Conservation (phyloP, 257 asterid genomes). For the Nicotiana paniculata region DNA sequence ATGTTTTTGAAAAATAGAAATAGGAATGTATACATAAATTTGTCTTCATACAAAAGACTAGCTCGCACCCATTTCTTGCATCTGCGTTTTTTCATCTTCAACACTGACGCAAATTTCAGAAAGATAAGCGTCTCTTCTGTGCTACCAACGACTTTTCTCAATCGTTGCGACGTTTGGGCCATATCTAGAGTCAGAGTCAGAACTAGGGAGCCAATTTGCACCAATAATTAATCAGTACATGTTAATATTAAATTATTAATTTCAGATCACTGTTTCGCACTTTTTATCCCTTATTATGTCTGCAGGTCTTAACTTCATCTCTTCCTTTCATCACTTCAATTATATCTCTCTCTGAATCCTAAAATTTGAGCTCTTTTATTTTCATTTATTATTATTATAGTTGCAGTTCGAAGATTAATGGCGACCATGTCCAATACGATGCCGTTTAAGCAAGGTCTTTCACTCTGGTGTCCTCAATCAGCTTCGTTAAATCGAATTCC, state of each 20-base stretch:
- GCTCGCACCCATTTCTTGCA: neutral
- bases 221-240: neutral
- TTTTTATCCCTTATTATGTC: neutral
- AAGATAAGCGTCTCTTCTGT: neutral
- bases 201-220: neutral
- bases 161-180: neutral
- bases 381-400: neutral
- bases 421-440: slow-evolving; percentile 43
- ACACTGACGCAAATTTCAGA: neutral
- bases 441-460: slow-evolving; percentile 59
- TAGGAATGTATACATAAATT: too few species aligned
- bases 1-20: too few species aligned
- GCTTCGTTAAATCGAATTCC: slow-evolving; percentile 39
- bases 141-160: neutral
- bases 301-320: slow-evolving; percentile 8
- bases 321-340: neutral
- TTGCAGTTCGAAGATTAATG: slow-evolving; percentile 39
- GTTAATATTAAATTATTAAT: neutral
- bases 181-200: neutral
- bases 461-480: slow-evolving; percentile 53
- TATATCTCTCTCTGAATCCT: neutral
- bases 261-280: neutral
- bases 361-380: slow-evolving; percentile 1
- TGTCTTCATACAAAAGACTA: neutral
- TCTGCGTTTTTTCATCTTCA: neutral